A percentile compares a stretch with the other conserved stretches of the same genome.
Evolutionary conservation across 352 stramenopile genomes (phyloP).

Genomic region (Phytophthora fragariaefolia): DNA sequence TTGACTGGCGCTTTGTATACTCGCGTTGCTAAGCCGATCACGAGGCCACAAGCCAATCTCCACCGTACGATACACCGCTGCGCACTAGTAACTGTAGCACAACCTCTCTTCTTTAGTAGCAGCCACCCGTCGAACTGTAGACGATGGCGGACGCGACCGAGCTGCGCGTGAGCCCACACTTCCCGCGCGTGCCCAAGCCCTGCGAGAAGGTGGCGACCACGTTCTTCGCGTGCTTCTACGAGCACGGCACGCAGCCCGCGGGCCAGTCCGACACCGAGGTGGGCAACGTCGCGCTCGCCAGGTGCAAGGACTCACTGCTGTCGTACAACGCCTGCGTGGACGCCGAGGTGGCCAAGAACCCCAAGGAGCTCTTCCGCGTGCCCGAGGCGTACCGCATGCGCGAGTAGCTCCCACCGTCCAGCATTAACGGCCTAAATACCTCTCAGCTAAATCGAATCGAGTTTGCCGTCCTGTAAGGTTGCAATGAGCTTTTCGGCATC

Average conservation of each 20-base stretch:
- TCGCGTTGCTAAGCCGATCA: conserved; percentile 30
- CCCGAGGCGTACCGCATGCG: conserved; percentile 81
- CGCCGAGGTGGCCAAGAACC: conserved; percentile 50
- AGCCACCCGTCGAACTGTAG: not conserved
- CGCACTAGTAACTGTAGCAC: no score
- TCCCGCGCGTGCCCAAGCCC: conserved; percentile 73
- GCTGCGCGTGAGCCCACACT: conserved; percentile 74
- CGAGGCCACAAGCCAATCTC: conserved; percentile 35
- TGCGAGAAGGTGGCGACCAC: conserved; percentile 71
- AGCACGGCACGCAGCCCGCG: conserved; percentile 76
- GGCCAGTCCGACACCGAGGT: conserved; percentile 62
- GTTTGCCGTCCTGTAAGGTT: not conserved
- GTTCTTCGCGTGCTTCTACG: conserved; percentile 88
- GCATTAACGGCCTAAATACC: conserved; percentile 12
- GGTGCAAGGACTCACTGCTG: conserved; percentile 59
- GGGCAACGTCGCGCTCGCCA: conserved; percentile 67
- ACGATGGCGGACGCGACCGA: conserved; percentile 43
- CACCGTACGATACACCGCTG: conserved; percentile 37
- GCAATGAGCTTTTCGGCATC: not conserved
- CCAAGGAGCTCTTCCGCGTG: conserved; percentile 83
- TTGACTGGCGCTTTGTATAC: conserved; percentile 63
- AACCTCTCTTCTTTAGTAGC: no score
- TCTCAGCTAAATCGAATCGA: not conserved
- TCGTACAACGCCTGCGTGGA: conserved; percentile 85
- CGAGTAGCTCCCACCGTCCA: conserved; percentile 31